Percentiles rank a stretch among this genome's conserved stretches.
Conservation (phyloP, 73 alveolate species). For the Stentor roeselii region DNA sequence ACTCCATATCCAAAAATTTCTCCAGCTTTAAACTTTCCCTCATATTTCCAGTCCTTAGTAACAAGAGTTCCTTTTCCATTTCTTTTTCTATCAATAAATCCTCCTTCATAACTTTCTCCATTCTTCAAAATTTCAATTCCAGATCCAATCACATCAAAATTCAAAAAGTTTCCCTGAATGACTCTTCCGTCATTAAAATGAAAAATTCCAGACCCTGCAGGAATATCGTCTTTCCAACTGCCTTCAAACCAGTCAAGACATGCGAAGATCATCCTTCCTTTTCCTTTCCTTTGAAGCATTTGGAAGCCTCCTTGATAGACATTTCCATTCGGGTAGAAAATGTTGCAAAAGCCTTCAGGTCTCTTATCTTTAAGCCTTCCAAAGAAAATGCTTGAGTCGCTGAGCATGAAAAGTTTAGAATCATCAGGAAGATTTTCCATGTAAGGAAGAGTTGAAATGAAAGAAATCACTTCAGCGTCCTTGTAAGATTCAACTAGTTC, state of each 20-base stretch:
- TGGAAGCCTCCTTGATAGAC: conserved; percentile 22
- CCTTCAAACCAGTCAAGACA: conserved; percentile 32
- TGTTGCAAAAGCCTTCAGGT: conserved; percentile 4
- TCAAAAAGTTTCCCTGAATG: background rate
- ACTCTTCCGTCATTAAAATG: conserved; percentile 19
- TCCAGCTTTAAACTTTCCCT: conserved; percentile 27
- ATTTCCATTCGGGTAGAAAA: background rate
- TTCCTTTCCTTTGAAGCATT: background rate
- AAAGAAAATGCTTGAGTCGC: background rate
- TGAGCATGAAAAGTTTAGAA: background rate
- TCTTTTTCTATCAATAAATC: background rate
- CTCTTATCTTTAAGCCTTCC: conserved; percentile 4
- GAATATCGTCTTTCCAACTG: conserved; percentile 10
- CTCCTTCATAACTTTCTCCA: conserved; percentile 32
- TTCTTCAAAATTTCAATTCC: conserved; percentile 23
- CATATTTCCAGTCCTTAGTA: conserved; percentile 2
- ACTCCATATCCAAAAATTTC: background rate
- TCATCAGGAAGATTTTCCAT: background rate
- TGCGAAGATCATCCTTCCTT: conserved; percentile 5
- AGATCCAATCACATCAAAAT: conserved; percentile 4
- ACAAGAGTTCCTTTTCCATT: conserved; percentile 13
- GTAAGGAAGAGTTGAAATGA: background rate
- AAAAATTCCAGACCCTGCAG: conserved; percentile 11
- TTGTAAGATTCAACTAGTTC: background rate
- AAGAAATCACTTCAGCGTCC: background rate